Evolutionary conservation across 257 asterid genomes (phyloP).

Genomic region (Solanum pimpinellifolium): DNA sequence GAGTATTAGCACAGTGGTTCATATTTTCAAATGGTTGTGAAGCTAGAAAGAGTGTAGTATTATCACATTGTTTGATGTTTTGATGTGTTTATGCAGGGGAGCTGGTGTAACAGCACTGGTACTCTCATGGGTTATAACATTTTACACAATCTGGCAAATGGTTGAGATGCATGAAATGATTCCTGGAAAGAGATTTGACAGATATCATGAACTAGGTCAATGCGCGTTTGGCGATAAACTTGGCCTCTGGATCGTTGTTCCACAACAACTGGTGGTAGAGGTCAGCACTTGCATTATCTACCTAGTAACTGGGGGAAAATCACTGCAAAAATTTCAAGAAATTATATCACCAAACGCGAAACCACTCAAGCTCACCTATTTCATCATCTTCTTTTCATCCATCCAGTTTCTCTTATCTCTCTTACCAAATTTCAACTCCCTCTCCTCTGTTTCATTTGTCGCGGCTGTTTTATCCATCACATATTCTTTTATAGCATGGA

Average conservation of each 20-base stretch:
- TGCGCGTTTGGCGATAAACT: conserved; percentile 52
- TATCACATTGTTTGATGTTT: no score
- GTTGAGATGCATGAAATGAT: conserved; percentile 78
- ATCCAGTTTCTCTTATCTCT: conserved; percentile 35
- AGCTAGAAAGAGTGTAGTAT: no score
- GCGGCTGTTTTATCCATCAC: conserved; percentile 63
- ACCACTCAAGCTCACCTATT: conserved; percentile 31
- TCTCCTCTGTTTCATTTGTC: conserved; percentile 30
- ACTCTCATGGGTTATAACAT: conserved; percentile 49
- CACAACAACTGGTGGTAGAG: conserved; percentile 54
- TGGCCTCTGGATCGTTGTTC: conserved; percentile 60
- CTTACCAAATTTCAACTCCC: conserved; percentile 60
- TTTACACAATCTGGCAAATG: conserved; percentile 81
- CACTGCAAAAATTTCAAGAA: conserved; percentile 36
- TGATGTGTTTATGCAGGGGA: conserved; percentile 27
- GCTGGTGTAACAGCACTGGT: conserved; percentile 34
- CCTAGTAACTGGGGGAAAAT: conserved; percentile 75
- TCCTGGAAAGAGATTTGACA: conserved; percentile 59
- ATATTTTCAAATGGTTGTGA: no score
- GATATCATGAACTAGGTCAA: conserved; percentile 77
- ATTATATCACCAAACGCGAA: conserved; percentile 8
- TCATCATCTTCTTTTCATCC: conserved; percentile 31
- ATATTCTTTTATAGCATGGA: conserved; percentile 54
- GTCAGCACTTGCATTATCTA: conserved; percentile 48
- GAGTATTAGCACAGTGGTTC: no score